Evolutionary conservation across 139 green algal genomes (phyloP), one percentile per base, ranked within the genome.

Genomic region (Coccomyxa sp.): DNA sequence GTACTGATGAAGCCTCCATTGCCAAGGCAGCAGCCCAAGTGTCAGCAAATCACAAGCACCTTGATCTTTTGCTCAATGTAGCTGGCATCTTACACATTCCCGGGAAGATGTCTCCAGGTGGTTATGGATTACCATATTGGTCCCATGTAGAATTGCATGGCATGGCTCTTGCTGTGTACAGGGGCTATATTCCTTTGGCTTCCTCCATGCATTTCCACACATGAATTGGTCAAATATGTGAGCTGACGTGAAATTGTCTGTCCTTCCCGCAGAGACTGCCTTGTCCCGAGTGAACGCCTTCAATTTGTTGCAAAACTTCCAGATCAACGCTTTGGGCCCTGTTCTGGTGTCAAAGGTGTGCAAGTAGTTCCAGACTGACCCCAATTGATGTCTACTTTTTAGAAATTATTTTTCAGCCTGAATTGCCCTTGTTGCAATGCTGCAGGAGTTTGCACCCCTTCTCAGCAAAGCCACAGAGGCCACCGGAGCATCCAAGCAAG

Each of bases 1-100:
- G 88, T 13, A 91, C 82, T 13, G 81, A 89, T 67, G 87, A 92
- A 28, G 80, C 31, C 13, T 90, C 82, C 71, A 95, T 97, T 57
- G 63, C 63, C 63, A 71, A 45, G 25, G 89, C 88, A 25, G 91
- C 86, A 10, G 67, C 71, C 23, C 9, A 80, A 13, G 89, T 95
- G 0, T 51, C 67, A 7, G 60, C 71, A 4, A 28, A 83, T 15
- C 76, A 89, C 58, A 59, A 85, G 17, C 83, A 92, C 28, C 58
- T 96, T 15, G 88, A 95, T 82, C 75, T 94, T 13, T 82, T 98
- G 10, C 80, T 97, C 45, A 97, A 98, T 80, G 85, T 86, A 30
- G 85, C 81, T 13, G 94, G 88, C 28, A 68, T 97, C 32, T 87
- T 97, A 38, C 93, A 96, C 82, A 91, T 91, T 0, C 81, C 87